Evolutionary conservation across 805 yeast species (phyloP), one percentile per base, ranked within the genome.

Genomic region (Metschnikowia arizonensis): DNA sequence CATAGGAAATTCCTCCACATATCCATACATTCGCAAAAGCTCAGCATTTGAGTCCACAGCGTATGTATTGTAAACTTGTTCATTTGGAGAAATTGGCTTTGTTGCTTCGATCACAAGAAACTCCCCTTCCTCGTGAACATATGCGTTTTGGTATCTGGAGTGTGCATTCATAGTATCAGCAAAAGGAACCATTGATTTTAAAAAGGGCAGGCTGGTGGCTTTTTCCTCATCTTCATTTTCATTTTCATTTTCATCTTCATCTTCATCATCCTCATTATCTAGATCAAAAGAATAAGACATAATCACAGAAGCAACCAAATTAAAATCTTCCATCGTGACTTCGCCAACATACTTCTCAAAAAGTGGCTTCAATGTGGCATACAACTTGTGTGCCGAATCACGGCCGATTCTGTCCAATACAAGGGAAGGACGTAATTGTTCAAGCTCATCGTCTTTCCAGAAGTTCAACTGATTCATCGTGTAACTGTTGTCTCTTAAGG

Each of bases 41-140:
- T 93, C 98, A n/a, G 91, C 71, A 61, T 90, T 91, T 30, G 97
- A 93, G 52, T 86, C 82, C 36, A 89, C 93, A 1, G 96, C 95
- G 61, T 93, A 91, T 0, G 88, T 84, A 64, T 91, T 91, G 65
- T 78, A 90, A 3, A 91, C 71, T 60, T 93, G 98, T 26, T 80
- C 84, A 3, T 85, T 89, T 29, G 65, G 65, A 4, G 61, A 44
- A 31, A 91, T 90, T 3, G 67, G 63, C 45, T 76, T 77, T 7
- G 78, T 78, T 1, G 95, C 78, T 38, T 76, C 73, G 95, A 93
- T 88, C n/a, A 78, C 79, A 28, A 90, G 65, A 6, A 61, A 59
- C 4, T 69, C 76, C 1, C 65, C 63, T 17, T 72, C 68, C 50
- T 79, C 79, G 33, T 73, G 74, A 49, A 89, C 65, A 46, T 81